Percentiles rank a stretch among this genome's conserved stretches.
Conservation (phyloP, 345 rosid species). For the Euphorbia pulcherrima region DNA sequence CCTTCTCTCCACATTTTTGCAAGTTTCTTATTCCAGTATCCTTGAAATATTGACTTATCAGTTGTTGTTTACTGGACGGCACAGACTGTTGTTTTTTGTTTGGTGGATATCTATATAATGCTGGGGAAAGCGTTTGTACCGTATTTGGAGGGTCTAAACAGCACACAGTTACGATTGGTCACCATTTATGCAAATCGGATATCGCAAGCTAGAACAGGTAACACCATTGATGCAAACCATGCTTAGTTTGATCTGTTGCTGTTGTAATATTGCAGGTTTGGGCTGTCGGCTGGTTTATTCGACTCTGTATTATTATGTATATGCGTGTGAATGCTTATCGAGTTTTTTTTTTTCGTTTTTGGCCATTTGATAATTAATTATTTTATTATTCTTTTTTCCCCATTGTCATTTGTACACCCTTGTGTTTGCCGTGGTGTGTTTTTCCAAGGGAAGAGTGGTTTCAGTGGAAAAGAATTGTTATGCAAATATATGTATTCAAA, state of each 20-base stretch:
- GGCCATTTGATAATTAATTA: conserved; percentile 8
- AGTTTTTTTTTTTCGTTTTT: conserved; percentile 19
- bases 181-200: conserved; percentile 95
- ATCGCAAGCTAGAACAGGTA: conserved; percentile 92
- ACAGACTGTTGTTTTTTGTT: conserved; percentile 97
- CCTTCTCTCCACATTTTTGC: background rate
- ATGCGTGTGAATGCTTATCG: conserved; percentile 43
- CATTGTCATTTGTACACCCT: conserved; percentile 1
- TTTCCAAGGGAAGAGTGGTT: conserved; percentile 27
- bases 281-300: conserved; percentile 27
- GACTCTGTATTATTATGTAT: conserved; percentile 44
- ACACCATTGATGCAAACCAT: conserved; percentile 50
- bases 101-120: conserved; percentile 96
- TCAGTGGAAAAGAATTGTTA: conserved; percentile 17
- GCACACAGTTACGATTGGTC: conserved; percentile 83
- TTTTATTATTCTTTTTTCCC: conserved; percentile 1
- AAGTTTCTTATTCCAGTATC: background rate
- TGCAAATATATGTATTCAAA: conserved; percentile 34
- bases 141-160: conserved; percentile 83
- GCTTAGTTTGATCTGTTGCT: conserved; percentile 21
- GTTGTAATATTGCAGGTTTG: conserved; percentile 19
- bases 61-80: conserved; percentile 11
- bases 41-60: background rate
- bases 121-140: conserved; percentile 95
- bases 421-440: too few species aligned